Conservation (phyloP, 1,139 yeast species). For the Arxiozyma bovina region DNA sequence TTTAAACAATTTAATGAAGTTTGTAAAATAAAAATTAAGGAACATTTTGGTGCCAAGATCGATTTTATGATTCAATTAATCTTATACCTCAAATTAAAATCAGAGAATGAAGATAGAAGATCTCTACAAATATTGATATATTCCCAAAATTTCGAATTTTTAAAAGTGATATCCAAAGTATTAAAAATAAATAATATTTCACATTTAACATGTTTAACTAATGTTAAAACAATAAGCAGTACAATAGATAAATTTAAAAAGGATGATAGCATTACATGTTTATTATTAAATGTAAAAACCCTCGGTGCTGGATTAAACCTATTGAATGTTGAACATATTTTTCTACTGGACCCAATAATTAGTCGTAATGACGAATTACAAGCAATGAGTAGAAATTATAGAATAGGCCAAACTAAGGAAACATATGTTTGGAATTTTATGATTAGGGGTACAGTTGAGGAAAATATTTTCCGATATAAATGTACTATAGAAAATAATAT, state of each 20-base stretch:
- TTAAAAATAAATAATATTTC: slow-evolving; percentile 49
- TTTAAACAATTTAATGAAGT: slow-evolving; percentile 33
- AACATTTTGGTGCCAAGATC: slow-evolving; percentile 71
- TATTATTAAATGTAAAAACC: slow-evolving; percentile 72
- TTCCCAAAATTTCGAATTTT: slow-evolving; percentile 79
- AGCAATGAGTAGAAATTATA: slow-evolving; percentile 82
- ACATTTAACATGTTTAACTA: slow-evolving; percentile 32
- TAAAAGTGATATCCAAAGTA: slow-evolving; percentile 61
- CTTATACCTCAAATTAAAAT: slow-evolving; percentile 48
- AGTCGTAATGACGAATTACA: slow-evolving; percentile 81
- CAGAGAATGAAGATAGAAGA: slow-evolving; percentile 39
- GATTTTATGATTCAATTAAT: slow-evolving; percentile 74
- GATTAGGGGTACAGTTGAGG: slow-evolving; percentile 81
- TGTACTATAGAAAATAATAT: slow-evolving; percentile 20
- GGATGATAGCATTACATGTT: slow-evolving; percentile 63
- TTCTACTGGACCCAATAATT: slow-evolving; percentile 84
- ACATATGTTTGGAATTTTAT: slow-evolving; percentile 92
- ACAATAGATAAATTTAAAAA: slow-evolving; percentile 55
- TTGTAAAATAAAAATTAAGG: slow-evolving; percentile 37
- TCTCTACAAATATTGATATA: slow-evolving; percentile 63
- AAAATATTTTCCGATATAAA: slow-evolving; percentile 53
- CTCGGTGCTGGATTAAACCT: slow-evolving; percentile 87
- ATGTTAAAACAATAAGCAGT: slow-evolving; percentile 19
- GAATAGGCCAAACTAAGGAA: slow-evolving; percentile 76
- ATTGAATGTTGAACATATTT: slow-evolving; percentile 84